Evolutionary conservation across 179 eudicot genomes (phyloP), one percentile per base, ranked within the genome.

Genomic region (Spergularia azorica): DNA sequence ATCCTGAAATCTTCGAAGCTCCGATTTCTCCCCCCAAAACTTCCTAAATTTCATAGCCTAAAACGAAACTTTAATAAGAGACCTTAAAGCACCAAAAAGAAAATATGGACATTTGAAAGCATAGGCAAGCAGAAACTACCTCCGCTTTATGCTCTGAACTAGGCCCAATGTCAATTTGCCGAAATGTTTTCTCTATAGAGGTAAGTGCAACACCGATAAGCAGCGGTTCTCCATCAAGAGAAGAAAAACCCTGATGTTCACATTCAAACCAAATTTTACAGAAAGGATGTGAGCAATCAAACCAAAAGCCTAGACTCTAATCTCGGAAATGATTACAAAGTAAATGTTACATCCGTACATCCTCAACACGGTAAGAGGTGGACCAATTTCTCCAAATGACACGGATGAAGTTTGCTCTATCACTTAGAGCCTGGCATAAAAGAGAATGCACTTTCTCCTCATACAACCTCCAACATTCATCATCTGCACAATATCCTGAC

Each of bases 11-110:
- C 86, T 85, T 46, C 97, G 85, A 55, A 90, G 87, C 60, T 94
- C 94, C 13, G 97, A 85, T 83, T 88, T 93, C 4, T 88, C 91
- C 60, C 98, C 99, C 99, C 99, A 95, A 82, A 95, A 95, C 81
- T 89, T 90, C 63, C 92, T 84, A 74, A 87, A 95, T 64, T 79
- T 89, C 65, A 79, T 52, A 84, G 87, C 95, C 97, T 95, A 80
- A 15, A 74, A 11, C 5, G 26, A 77, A 71, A 51, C 32, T 59
- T 26, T 74, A 39, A 46, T 71, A 43, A 69, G 51, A 82, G 81
- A 46, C 72, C 59, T 48, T 68, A 54, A 32, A 76, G 72, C 43
- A 48, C 52, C 72, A 51, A 55, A 59, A 60, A 60, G 26, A 57
- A 66, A 72, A 59, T 26, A 63, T 20, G 18, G 54, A 52, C 36